Evolutionary conservation across 2,329 filamentous ascomycete species (phyloP).

Genomic region (Hyphodiscus sp.): DNA sequence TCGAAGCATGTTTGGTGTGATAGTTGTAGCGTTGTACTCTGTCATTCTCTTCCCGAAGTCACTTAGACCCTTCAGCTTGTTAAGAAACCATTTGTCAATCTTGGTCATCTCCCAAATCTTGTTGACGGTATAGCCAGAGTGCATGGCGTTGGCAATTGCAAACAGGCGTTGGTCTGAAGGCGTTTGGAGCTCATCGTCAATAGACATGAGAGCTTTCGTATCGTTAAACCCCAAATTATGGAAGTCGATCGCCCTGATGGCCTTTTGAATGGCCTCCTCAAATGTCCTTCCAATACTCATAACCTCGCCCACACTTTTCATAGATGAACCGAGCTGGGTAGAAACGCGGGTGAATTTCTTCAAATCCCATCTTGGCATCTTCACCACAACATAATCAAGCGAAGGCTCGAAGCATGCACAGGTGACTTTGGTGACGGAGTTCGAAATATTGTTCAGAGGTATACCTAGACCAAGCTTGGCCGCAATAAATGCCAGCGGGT

Average conservation of each 20-base stretch:
- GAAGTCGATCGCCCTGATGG: slow-evolving; percentile 90
- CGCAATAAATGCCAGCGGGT: slow-evolving; percentile 91
- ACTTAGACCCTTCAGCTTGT: slow-evolving; percentile 82
- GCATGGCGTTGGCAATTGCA: slow-evolving; percentile 96
- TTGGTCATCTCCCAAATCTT: slow-evolving; percentile 98
- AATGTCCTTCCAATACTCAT: slow-evolving; percentile 98
- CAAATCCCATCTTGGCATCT: slow-evolving; percentile 97
- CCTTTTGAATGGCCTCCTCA: slow-evolving; percentile 97
- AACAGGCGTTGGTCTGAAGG: slow-evolving; percentile 96
- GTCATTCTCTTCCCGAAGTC: slow-evolving; percentile 80
- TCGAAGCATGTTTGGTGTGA: slow-evolving; percentile 61
- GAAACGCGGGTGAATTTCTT: slow-evolving; percentile 99
- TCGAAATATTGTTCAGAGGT: slow-evolving; percentile 91
- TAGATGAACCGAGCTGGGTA: slow-evolving; percentile 90
- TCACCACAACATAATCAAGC: slow-evolving; percentile 95
- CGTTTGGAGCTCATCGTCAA: slow-evolving; percentile 92
- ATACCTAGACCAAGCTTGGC: slow-evolving; percentile 95
- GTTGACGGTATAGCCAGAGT: slow-evolving; percentile 84
- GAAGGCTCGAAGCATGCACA: slow-evolving; percentile 98
- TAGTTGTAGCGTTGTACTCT: slow-evolving; percentile 57
- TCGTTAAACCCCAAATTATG: slow-evolving; percentile 94
- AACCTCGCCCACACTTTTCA: slow-evolving; percentile 99
- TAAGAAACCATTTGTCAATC: slow-evolving; percentile 98
- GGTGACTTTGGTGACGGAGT: slow-evolving; percentile 91
- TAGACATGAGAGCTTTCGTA: slow-evolving; percentile 86